Percentiles rank a stretch among this genome's conserved stretches.
Evolutionary conservation across 345 rosid species (phyloP).

Genomic region (Ceriops tagal): DNA sequence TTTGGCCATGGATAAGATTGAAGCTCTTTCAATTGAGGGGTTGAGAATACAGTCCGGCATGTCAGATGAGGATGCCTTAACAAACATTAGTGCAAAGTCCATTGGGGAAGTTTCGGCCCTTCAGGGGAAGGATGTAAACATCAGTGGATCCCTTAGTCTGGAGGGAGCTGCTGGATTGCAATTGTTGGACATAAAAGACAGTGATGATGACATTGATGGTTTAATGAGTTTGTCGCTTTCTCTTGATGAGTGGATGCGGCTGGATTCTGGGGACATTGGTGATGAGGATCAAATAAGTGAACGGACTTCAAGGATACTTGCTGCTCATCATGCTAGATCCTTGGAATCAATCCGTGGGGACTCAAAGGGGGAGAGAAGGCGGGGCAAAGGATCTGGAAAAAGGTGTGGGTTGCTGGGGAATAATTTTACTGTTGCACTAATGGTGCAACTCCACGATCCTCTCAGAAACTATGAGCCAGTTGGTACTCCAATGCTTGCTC

Average conservation of each 20-base stretch:
- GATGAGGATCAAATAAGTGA: slow-evolving; percentile 80
- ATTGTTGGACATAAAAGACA: slow-evolving; percentile 61
- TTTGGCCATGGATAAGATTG: slow-evolving; percentile 94
- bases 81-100: slow-evolving; percentile 64
- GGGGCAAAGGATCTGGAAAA: slow-evolving; percentile 54
- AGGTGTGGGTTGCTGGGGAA: slow-evolving; percentile 84
- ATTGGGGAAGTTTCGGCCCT: slow-evolving; percentile 71
- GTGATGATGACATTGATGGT: slow-evolving; percentile 56
- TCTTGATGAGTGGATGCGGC: slow-evolving; percentile 88
- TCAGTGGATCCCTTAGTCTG: slow-evolving; percentile 59
- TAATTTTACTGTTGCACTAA: slow-evolving; percentile 82
- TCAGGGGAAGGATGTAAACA: slow-evolving; percentile 56
- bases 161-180: slow-evolving; percentile 91
- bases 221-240: slow-evolving; percentile 85
- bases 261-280: slow-evolving; percentile 81
- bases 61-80: slow-evolving; percentile 68
- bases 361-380: slow-evolving; percentile 63
- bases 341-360: slow-evolving; percentile 61
- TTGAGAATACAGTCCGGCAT: slow-evolving; percentile 88
- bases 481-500: slow-evolving; percentile 94
- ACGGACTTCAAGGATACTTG: slow-evolving; percentile 71
- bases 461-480: slow-evolving; percentile 80
- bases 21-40: slow-evolving; percentile 94
- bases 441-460: slow-evolving; percentile 91
- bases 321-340: slow-evolving; percentile 86